Base-by-base conservation (phyloP, 106 monocot genomes). In the Acorus gramineus region DNA sequence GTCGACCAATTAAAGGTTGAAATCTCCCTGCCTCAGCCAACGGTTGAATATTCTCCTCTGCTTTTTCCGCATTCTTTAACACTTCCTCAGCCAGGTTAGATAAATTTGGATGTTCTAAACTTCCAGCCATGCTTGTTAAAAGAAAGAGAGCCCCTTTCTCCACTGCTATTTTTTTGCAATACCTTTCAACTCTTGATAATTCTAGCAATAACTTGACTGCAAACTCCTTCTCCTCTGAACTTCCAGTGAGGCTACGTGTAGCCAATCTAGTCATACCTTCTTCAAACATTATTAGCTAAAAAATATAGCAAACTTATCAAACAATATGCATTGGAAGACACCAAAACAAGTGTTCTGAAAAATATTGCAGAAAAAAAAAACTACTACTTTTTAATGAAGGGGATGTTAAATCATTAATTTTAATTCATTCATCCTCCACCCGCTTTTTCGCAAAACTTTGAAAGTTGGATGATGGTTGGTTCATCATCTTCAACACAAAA, bases 131-230 rank as follows among this genome's bases (percentile, higher is more conserved):
- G 55, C 62, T 82, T 46, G 71, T 67, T 11, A 82, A 71, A 67
- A 82, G 82, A 59, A 74, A 70, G 56, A 82, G 63, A 67, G 82
- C 82, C 62, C 82, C 82, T 59, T 82, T 78, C 71, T 78, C 82
- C 50, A 51, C 7, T 47, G 78, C 82, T 55, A 82, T 7, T 55
- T 63, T 82, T 55, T 11, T 66, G 57, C 74, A 82, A 67, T 71
- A 78, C 12, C 62, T 74, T 54, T 71, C 71, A 46, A 57, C 82
- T 44, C 8, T 42, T 46, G 82, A 82, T 65, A 82, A 78, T 52
- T 78, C 61, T 28, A 82, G 82, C 66, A 82, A 71, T 55, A 82
- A 9, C 66, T 66, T 74, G 42, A 77, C 57, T 45, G 82, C 77
- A 71, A 67, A 74, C 52, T 82, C 78, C 66, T 56, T 82, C 60